Percentiles rank a stretch among this genome's conserved stretches.
These are phyloP conservation scores for Gymnopilus junonius DNA, from an alignment of 768 basidiomycete species.

Conservation along the genomic window DNA sequence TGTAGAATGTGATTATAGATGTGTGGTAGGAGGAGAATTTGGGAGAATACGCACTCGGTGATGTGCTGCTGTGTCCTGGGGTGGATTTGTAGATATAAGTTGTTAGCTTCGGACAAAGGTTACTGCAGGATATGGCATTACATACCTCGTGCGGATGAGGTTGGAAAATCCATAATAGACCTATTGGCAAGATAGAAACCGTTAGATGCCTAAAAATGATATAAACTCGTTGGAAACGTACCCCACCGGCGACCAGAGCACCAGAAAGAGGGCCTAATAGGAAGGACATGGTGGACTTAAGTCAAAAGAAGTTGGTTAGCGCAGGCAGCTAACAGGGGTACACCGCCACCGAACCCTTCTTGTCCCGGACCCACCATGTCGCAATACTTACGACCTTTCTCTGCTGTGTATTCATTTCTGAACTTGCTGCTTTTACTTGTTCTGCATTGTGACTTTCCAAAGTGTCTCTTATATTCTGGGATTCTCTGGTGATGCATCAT, in stretches of 20 bases:
- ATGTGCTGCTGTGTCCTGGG: slow-evolving; percentile 58
- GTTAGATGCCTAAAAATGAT: background rate
- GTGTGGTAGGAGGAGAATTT: background rate
- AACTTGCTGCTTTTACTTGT: no score
- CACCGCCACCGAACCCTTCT: background rate
- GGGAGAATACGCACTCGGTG: slow-evolving; percentile 55
- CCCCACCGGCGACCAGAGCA: slow-evolving; percentile 69
- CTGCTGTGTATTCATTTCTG: no score
- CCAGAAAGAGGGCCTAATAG: slow-evolving; percentile 72
- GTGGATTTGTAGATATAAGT: no score
- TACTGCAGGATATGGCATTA: no score
- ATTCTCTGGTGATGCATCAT: no score
- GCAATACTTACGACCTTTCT: no score
- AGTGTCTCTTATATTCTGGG: no score
- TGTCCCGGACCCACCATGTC: background rate
- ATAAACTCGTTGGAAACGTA: slow-evolving; percentile 34
- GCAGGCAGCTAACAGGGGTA: no score
- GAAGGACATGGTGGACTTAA: slow-evolving; percentile 50
- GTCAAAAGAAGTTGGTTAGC: background rate
- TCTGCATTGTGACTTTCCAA: no score
- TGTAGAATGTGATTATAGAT: background rate
- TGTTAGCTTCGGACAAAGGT: no score
- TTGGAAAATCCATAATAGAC: slow-evolving; percentile 76
- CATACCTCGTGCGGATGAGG: slow-evolving; percentile 61
- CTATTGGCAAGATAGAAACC: slow-evolving; percentile 31